Conservation (phyloP, 2,329 filamentous ascomycete genomes). For the Elsinoe perseae region DNA sequence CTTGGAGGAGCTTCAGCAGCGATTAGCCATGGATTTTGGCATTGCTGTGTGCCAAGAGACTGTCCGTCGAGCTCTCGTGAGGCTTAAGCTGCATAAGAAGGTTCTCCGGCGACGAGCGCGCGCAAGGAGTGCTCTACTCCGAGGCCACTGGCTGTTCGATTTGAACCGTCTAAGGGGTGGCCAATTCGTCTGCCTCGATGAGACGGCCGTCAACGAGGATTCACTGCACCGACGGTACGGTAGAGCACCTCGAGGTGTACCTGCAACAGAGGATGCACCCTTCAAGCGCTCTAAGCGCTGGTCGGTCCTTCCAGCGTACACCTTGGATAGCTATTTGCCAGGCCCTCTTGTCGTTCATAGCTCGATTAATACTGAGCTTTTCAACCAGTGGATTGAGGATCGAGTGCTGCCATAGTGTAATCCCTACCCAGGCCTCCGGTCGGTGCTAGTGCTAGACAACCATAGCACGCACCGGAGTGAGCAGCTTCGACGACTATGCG, state of each 20-base stretch:
- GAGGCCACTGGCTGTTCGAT: neutral
- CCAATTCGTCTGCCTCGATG: conserved; percentile 16
- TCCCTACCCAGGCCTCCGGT: conserved; percentile 13
- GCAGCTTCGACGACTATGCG: neutral
- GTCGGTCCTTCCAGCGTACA: conserved; percentile 16
- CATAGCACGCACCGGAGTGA: conserved; percentile 7
- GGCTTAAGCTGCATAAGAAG: neutral
- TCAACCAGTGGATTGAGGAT: conserved; percentile 12
- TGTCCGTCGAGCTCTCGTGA: neutral
- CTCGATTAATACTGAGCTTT: conserved; percentile 6
- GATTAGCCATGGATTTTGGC: neutral
- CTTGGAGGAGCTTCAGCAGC: neutral
- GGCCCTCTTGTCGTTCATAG: conserved; percentile 5
- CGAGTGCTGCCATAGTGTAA: conserved; percentile 11
- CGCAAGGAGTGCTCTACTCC: neutral
- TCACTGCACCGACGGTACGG: conserved; percentile 13
- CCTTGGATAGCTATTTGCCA: conserved; percentile 10
- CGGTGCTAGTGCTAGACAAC: conserved; percentile 16
- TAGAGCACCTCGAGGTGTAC: neutral
- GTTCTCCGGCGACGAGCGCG: neutral
- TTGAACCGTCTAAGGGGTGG: neutral
- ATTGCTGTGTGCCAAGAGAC: neutral
- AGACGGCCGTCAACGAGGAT: conserved; percentile 14
- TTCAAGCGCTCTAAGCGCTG: conserved; percentile 3
- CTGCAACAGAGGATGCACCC: neutral